Evolutionary conservation across 2,329 filamentous ascomycete genomes (phyloP).

Genomic region (Xylaria sp.): DNA sequence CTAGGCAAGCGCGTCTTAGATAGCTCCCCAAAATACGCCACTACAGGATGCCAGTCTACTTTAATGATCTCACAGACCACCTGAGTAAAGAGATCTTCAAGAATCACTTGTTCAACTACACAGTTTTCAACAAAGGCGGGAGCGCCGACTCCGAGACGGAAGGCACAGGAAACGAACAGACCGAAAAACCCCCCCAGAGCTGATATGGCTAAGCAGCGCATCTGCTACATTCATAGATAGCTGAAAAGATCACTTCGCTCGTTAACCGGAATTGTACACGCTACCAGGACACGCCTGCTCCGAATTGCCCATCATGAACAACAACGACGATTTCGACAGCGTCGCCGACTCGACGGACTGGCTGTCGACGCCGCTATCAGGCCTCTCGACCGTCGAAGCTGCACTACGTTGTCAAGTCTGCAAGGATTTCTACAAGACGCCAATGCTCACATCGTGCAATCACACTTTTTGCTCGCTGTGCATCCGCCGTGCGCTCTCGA

Average conservation of each 20-base stretch:
- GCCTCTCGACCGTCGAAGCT: constrained; percentile 79
- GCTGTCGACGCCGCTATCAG: constrained; percentile 75
- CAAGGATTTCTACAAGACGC: constrained; percentile 96
- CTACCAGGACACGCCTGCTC: background rate
- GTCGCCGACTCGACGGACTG: constrained; percentile 87
- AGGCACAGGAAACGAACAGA: no score
- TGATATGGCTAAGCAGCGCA: background rate
- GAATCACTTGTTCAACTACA: no score
- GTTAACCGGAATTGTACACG: background rate
- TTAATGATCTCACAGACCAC: background rate
- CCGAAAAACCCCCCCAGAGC: no score
- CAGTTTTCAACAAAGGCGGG: background rate
- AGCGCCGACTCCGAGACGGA: no score
- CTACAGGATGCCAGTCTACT: background rate
- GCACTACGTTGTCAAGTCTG: constrained; percentile 95
- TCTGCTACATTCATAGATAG: background rate
- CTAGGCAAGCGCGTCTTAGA: constrained; percentile 1
- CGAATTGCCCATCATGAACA: constrained; percentile 31
- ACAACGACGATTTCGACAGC: constrained; percentile 50
- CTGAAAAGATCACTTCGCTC: background rate
- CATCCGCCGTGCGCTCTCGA: constrained; percentile 85
- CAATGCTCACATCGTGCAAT: constrained; percentile 92
- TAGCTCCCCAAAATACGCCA: background rate
- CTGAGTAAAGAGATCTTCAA: no score
- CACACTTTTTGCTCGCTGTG: constrained; percentile 98